Evolutionary conservation across 2,329 filamentous ascomycete genomes (phyloP).

Genomic region (Lasiodiplodia citricola): DNA sequence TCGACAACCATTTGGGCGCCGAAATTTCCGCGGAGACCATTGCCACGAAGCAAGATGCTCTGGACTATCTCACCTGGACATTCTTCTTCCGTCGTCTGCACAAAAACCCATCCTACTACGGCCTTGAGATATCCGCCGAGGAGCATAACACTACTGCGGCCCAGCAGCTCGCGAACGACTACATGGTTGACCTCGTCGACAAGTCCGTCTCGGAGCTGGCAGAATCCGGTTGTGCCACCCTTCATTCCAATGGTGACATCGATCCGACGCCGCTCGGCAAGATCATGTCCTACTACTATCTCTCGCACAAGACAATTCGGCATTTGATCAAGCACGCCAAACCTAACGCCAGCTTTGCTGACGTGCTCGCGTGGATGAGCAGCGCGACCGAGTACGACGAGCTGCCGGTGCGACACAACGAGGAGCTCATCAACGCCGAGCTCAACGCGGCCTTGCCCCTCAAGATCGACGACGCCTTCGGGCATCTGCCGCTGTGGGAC

Average conservation of each 20-base stretch:
- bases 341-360: conserved; percentile 74
- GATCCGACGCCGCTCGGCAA: conserved; percentile 91
- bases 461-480: conserved; percentile 55
- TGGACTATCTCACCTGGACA: conserved; percentile 98
- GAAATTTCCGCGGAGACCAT: conserved; percentile 95
- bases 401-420: conserved; percentile 95
- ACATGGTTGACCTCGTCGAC: conserved; percentile 91
- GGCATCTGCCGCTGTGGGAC: conserved; percentile 88
- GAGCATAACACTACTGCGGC: conserved; percentile 88
- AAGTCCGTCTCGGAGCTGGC: conserved; percentile 82
- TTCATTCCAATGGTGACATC: conserved; percentile 86
- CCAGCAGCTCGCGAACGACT: conserved; percentile 87
- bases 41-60: conserved; percentile 90
- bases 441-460: conserved; percentile 83
- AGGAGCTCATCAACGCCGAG: conserved; percentile 94
- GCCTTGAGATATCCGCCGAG: conserved; percentile 88
- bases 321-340: conserved; percentile 80
- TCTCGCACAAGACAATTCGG: conserved; percentile 90
- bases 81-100: conserved; percentile 98
- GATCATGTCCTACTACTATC: conserved; percentile 99
- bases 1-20: conserved; percentile 95
- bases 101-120: conserved; percentile 98
- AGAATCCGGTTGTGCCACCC: conserved; percentile 80
- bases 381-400: conserved; percentile 96
- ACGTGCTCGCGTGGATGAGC: conserved; percentile 91